Conservation (phyloP, 805 yeast genomes). For the Ogataea pini region DNA sequence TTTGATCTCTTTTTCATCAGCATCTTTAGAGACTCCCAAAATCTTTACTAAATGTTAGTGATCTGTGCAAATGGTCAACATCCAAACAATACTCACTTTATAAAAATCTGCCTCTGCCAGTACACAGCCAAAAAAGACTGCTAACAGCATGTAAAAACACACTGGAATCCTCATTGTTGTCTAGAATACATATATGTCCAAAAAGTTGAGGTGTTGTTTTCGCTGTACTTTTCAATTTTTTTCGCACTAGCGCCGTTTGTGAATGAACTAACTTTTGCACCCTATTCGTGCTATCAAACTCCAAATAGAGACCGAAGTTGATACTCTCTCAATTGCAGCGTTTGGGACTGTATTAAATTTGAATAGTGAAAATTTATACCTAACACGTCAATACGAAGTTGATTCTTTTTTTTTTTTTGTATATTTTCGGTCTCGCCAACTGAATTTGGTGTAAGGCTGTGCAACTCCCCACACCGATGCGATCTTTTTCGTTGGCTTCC, state of each 20-base stretch:
- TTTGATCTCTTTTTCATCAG: slow-evolving; percentile 79
- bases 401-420: not conserved
- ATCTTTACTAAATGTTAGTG: slow-evolving; percentile 35
- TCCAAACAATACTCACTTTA: slow-evolving; percentile 17
- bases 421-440: not conserved
- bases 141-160: slow-evolving; percentile 5
- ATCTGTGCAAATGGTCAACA: not conserved
- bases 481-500: not conserved
- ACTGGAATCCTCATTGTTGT: slow-evolving; percentile 3
- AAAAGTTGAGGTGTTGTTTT: not conserved
- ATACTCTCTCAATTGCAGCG: not conserved
- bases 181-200: not conserved
- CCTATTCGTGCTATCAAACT: not conserved
- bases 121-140: slow-evolving; percentile 16
- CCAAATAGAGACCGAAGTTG: not conserved
- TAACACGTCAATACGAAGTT: slow-evolving; percentile 17
- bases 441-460: not conserved
- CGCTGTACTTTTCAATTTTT: not conserved
- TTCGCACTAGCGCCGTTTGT: not conserved
- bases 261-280: not conserved
- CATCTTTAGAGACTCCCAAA: slow-evolving; percentile 67
- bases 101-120: slow-evolving; percentile 45
- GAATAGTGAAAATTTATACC: too few relatives aligned
- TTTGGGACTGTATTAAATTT: not conserved
- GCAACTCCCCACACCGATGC: not conserved